Percentiles rank a stretch among this genome's conserved stretches.
Conservation (phyloP, 1,284 basidiomycete species). For the Volvariella volvacea region DNA sequence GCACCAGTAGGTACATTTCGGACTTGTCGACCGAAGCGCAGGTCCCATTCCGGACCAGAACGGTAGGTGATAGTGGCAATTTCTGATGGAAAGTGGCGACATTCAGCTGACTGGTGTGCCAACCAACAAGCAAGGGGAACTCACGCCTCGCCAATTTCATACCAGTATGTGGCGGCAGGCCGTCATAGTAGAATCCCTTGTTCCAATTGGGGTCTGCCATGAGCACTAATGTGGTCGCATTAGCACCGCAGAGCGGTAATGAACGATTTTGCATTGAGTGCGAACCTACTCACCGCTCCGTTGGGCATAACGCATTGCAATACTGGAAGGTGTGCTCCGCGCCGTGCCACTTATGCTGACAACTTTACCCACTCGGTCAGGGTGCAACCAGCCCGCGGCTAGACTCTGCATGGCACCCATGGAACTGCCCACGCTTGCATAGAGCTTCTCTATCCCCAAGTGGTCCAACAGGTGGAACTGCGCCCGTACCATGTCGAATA, state of each 20-base stretch:
- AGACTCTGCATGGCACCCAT: constrained; percentile 99
- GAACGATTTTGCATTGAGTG: background rate
- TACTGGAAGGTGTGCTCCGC: constrained; percentile 82
- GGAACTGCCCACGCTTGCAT: constrained; percentile 88
- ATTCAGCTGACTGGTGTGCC: background rate
- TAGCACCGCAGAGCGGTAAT: background rate
- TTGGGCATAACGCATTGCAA: constrained; percentile 96
- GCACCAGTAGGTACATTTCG: constrained; percentile 29
- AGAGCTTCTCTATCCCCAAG: constrained; percentile 79
- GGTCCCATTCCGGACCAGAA: constrained; percentile 98
- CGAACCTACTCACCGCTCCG: constrained; percentile 80
- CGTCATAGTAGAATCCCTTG: constrained; percentile 94
- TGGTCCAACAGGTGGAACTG: constrained; percentile 87
- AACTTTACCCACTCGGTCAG: constrained; percentile 82
- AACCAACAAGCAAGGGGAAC: constrained; percentile 22
- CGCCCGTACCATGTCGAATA: constrained; percentile 96
- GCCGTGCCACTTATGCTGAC: constrained; percentile 95
- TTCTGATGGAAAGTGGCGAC: constrained; percentile 42
- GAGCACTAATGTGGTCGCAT: constrained; percentile 55
- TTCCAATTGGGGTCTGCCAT: constrained; percentile 99
- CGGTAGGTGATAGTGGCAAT: constrained; percentile 99
- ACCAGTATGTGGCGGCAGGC: constrained; percentile 91
- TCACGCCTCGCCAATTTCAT: constrained; percentile 97
- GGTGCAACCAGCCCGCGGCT: constrained; percentile 91
- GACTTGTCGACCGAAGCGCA: constrained; percentile 84